Percentiles rank a stretch among this genome's conserved stretches.
phyloP scores from a whole-genome alignment of 1,139 yeast genomes.

The Ogataea hybrid region DNA sequence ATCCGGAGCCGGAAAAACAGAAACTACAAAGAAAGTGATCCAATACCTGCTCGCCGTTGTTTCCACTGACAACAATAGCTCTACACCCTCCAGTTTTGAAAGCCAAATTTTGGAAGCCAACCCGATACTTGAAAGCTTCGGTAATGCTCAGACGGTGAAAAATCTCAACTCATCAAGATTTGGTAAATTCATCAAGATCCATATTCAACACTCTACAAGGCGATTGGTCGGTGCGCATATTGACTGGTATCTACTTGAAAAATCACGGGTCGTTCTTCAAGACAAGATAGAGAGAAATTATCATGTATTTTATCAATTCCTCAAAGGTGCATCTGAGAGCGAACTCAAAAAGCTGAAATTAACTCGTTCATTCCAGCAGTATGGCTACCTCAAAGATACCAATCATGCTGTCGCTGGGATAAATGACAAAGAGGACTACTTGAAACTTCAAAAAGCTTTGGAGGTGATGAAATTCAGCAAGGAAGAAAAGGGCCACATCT shows the following conservation, averaged over 20 bases:
- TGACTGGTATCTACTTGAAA: slow-evolving; percentile 92
- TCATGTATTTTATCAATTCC: slow-evolving; percentile 86
- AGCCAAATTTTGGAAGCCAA: slow-evolving; percentile 88
- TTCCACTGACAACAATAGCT: slow-evolving; percentile 30
- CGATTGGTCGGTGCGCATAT: slow-evolving; percentile 85
- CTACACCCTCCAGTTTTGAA: slow-evolving; percentile 51
- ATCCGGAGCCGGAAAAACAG: slow-evolving; percentile 98
- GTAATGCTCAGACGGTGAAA: slow-evolving; percentile 94
- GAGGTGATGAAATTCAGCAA: slow-evolving; percentile 67
- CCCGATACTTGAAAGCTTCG: slow-evolving; percentile 94
- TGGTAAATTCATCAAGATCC: slow-evolving; percentile 92
- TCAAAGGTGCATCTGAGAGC: slow-evolving; percentile 60
- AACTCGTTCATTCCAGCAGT: slow-evolving; percentile 43
- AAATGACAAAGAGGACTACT: slow-evolving; percentile 71
- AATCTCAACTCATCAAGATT: slow-evolving; percentile 95
- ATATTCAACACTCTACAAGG: slow-evolving; percentile 57
- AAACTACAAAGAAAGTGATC: slow-evolving; percentile 92
- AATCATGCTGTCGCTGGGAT: slow-evolving; percentile 61
- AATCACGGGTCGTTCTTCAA: slow-evolving; percentile 89
- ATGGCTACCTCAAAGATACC: slow-evolving; percentile 59
- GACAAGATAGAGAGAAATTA: slow-evolving; percentile 79
- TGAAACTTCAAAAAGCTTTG: slow-evolving; percentile 61
- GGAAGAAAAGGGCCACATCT: slow-evolving; percentile 56
- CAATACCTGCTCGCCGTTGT: slow-evolving; percentile 87
- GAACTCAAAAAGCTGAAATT: slow-evolving; percentile 51